A percentile compares a stretch with the other conserved stretches of the same genome.
Conservation (phyloP, 148 eudicot species). For the Oxyria digyna region DNA sequence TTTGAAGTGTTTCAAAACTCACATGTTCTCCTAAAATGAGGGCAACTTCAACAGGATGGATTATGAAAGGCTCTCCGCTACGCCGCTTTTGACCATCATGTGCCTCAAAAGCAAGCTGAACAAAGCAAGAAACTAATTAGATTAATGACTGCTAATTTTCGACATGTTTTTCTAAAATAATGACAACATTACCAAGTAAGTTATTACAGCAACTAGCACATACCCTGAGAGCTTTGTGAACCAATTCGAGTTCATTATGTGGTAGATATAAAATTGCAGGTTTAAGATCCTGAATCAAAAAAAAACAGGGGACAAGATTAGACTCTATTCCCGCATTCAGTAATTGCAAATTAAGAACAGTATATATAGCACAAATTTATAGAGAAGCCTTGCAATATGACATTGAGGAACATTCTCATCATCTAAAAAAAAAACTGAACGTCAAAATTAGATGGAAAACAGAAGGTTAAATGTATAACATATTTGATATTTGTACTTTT, state of each 20-base stretch:
- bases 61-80: conserved; percentile 95
- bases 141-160: not conserved
- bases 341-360: not conserved
- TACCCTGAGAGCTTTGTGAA: conserved; percentile 59
- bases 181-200: not conserved
- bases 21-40: conserved; percentile 95
- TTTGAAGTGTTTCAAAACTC: conserved; percentile 18
- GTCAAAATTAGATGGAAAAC: not conserved
- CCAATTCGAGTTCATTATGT: conserved; percentile 57
- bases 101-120: conserved; percentile 94
- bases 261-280: conserved; percentile 70
- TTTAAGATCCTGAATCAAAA: conserved; percentile 60
- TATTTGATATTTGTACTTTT: not conserved
- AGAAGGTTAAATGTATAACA: not conserved
- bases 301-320: conserved; percentile 8
- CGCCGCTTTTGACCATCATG: conserved; percentile 96
- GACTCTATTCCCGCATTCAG: not conserved
- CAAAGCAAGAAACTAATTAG: conserved; percentile 12
- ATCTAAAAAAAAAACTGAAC: not conserved
- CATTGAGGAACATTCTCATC: not conserved
- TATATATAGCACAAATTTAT: not conserved
- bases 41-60: conserved; percentile 98
- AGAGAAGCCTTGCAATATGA: not conserved
- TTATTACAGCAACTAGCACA: conserved; percentile 16
- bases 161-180: not conserved